Evolutionary conservation across 148 eudicot genomes (phyloP).

Genomic region (Cornus controversa): DNA sequence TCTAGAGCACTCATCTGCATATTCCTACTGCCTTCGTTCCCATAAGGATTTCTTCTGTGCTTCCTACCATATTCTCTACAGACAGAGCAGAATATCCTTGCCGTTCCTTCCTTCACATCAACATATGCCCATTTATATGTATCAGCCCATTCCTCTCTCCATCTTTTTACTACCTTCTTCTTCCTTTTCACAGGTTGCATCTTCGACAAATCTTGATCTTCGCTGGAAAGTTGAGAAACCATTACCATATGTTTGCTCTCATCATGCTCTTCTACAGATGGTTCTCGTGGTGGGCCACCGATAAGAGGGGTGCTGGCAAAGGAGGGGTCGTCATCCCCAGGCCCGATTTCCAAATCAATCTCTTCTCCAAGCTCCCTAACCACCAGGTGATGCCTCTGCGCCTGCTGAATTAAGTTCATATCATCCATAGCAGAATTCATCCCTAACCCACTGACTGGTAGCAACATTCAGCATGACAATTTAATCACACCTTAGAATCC

Average conservation of each 20-base stretch:
- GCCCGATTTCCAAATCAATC: conserved; percentile 92
- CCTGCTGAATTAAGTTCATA: conserved; percentile 82
- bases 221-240: conserved; percentile 53
- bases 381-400: conserved; percentile 80
- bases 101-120: conserved; percentile 88
- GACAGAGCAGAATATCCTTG: conserved; percentile 91
- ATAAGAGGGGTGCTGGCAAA: conserved; percentile 64
- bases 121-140: conserved; percentile 99
- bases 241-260: conserved; percentile 72
- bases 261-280: conserved; percentile 70
- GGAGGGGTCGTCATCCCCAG: conserved; percentile 78
- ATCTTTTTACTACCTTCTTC: conserved; percentile 94
- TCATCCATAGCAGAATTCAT: conserved; percentile 94
- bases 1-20: conserved; percentile 99
- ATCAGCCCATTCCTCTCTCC: conserved; percentile 99
- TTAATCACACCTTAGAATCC: conserved; percentile 16
- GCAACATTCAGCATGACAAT: conserved; percentile 93
- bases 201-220: conserved; percentile 77
- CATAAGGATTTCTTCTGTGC: conserved; percentile 95
- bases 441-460: conserved; percentile 62
- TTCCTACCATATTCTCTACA: conserved; percentile 97
- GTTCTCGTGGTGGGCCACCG: conserved; percentile 56
- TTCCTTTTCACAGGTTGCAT: conserved; percentile 74
- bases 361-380: conserved; percentile 90
- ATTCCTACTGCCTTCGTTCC: conserved; percentile 98